Evolutionary conservation across 768 basidiomycete genomes (phyloP), one percentile per base, ranked within the genome.

Genomic region (Phylloporus rhodoxanthus): DNA sequence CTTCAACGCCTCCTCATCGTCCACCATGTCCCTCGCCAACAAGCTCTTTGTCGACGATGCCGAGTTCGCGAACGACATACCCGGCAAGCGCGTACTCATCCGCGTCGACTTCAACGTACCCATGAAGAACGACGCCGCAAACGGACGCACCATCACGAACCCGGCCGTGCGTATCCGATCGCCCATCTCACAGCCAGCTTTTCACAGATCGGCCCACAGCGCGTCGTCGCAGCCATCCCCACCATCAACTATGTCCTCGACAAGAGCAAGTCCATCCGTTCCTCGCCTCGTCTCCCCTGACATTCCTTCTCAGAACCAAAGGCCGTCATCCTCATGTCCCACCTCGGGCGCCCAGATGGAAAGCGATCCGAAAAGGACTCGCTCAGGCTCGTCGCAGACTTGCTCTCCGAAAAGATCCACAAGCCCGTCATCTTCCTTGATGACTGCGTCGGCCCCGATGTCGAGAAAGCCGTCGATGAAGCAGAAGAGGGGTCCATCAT

Each of bases 91-190:
- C 56, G 89, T 93, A 59, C 85, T 95, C 64, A 89, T 95, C 65
- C 87, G 91, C 59, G 93, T 94, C 57, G 92, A 95, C 75, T 95
- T 95, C 76, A 95, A 95, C 67, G 92, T 95, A 52, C 92, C 92
- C 54, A 85, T 91, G 72, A 80, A 85, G 61, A 86, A 91, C 65
- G 49, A 53, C 26, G 48, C 60, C 1, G 82, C 82, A 51, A 85
- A 84, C 65, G 87, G 85, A 43, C 84, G 84, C 65, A 88, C 95
- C 72, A 93, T 98, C 77, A 95, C 95, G 39, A 99, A 97, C 74
- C 86, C 91, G 56, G 93, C 93, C 48, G 95, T 96, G 67, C 55
- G 92, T 75, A 38, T 47, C 51, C 58, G 60, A 50, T 20, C 50
- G 38, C 45, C 36, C 50, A 44, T 34, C 48, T 37, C 51, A 32